A percentile compares a stretch with the other conserved stretches of the same genome.
Conservation (phyloP, 495 filamentous ascomycete genomes). For the Daldinia bambusicola region DNA sequence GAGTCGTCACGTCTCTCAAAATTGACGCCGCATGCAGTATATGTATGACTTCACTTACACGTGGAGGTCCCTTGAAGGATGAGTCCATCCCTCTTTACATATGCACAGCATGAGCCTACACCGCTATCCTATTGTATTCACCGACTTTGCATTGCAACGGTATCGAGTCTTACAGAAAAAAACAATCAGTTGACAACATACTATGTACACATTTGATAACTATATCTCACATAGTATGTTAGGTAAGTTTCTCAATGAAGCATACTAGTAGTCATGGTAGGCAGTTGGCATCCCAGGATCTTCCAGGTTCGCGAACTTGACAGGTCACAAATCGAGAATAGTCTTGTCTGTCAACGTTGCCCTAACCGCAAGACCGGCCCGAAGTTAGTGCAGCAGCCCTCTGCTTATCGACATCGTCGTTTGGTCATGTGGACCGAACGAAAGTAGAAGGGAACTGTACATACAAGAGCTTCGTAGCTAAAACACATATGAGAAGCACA, state of each 20-base stretch:
- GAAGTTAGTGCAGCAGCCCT: constrained; percentile 31
- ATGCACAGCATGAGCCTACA: constrained; percentile 22
- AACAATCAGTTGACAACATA: neutral
- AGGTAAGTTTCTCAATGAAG: constrained; percentile 15
- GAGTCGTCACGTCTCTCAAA: constrained; percentile 3
- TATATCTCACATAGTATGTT: neutral
- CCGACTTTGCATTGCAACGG: constrained; percentile 33
- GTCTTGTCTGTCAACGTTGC: constrained; percentile 26
- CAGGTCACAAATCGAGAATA: constrained; percentile 41
- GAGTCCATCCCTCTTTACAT: constrained; percentile 8
- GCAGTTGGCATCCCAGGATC: constrained; percentile 26
- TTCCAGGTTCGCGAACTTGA: constrained; percentile 32
- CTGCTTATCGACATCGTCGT: constrained; percentile 41
- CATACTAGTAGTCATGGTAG: too few species aligned
- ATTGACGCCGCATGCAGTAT: constrained; percentile 15
- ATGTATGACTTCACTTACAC: constrained; percentile 43
- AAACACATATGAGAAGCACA: constrained; percentile 12
- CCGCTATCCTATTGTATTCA: constrained; percentile 38
- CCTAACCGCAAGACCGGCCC: constrained; percentile 32
- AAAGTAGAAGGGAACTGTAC: neutral
- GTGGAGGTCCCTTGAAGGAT: constrained; percentile 34
- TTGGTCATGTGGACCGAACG: constrained; percentile 38
- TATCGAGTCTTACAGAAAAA: constrained; percentile 11
- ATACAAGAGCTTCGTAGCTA: neutral
- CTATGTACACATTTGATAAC: neutral